Percentiles rank a stretch among this genome's conserved stretches.
phyloP scores from a whole-genome alignment of 192 early-diverging fungal species.

The Dissophora ornata region DNA sequence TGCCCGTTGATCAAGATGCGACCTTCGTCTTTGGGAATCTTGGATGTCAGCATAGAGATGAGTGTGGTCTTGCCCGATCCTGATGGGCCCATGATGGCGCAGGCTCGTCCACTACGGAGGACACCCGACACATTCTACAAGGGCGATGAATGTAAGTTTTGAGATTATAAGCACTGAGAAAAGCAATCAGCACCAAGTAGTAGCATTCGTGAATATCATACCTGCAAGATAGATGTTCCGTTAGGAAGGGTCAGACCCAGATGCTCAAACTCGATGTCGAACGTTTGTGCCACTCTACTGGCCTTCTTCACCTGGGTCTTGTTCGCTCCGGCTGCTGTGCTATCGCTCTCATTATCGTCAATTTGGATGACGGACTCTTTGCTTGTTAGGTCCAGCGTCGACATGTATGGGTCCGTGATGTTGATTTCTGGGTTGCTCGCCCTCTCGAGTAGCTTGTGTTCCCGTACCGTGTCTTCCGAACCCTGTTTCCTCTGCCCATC shows the following conservation, averaged over 20 bases:
- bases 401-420: slow-evolving; percentile 7
- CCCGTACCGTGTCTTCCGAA: too few species aligned
- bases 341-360: background rate
- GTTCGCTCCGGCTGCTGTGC: slow-evolving; percentile 9
- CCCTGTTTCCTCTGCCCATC: slow-evolving; percentile 1
- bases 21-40: slow-evolving; percentile 64
- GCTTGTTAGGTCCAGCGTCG: slow-evolving; percentile 24
- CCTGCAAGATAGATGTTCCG: slow-evolving; percentile 65
- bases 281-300: slow-evolving; percentile 41
- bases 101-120: slow-evolving; percentile 62
- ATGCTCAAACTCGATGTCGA: slow-evolving; percentile 68
- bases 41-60: slow-evolving; percentile 72
- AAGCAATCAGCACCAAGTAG: too few species aligned
- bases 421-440: background rate
- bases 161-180: too few species aligned
- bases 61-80: slow-evolving; percentile 73
- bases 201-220: background rate
- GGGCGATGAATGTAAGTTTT: too few species aligned
- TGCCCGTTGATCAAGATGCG: slow-evolving; percentile 67
- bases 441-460: too few species aligned
- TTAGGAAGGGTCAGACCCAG: slow-evolving; percentile 51
- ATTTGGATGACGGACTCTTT: slow-evolving; percentile 22
- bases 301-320: slow-evolving; percentile 3
- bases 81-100: slow-evolving; percentile 72
- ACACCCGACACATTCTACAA: slow-evolving; percentile 65